A percentile compares a stretch with the other conserved stretches of the same genome.
These are phyloP conservation scores for Pugionium cornutum DNA, from an alignment of 345 rosid genomes.

Conservation along the genomic window DNA sequence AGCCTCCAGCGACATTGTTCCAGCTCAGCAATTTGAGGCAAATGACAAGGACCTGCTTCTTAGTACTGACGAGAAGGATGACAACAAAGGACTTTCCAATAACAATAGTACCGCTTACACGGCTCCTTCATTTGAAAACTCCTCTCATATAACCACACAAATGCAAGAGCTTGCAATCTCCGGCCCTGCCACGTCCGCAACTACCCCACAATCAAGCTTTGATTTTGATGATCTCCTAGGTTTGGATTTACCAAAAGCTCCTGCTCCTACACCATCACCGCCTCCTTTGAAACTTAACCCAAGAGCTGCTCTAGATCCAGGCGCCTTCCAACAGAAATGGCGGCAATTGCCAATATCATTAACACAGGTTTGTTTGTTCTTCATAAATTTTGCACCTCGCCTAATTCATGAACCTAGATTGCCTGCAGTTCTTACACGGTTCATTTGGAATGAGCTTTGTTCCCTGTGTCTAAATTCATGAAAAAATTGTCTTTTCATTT, in stretches of 20 bases:
- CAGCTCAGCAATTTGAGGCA: slow-evolving; percentile 71
- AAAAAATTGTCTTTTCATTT: background rate
- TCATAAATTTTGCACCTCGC: background rate
- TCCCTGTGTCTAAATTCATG: background rate
- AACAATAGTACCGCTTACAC: slow-evolving; percentile 64
- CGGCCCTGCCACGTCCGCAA: slow-evolving; percentile 39
- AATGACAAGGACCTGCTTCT: slow-evolving; percentile 89
- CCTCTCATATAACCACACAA: slow-evolving; percentile 52
- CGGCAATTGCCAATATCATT: slow-evolving; percentile 73
- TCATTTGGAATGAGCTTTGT: background rate
- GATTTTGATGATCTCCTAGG: slow-evolving; percentile 87
- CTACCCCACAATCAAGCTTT: slow-evolving; percentile 53
- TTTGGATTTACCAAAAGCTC: slow-evolving; percentile 59
- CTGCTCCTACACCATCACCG: slow-evolving; percentile 52
- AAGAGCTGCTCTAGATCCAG: slow-evolving; percentile 75
- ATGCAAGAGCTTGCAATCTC: slow-evolving; percentile 56
- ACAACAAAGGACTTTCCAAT: slow-evolving; percentile 48
- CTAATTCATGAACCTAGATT: background rate
- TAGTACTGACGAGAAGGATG: slow-evolving; percentile 79
- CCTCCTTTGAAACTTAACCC: slow-evolving; percentile 79
- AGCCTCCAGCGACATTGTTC: slow-evolving; percentile 54
- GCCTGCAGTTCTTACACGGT: background rate
- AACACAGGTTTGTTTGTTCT: slow-evolving; percentile 57
- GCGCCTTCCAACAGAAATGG: slow-evolving; percentile 90
- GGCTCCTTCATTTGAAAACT: slow-evolving; percentile 62